Evolutionary conservation across 2,329 filamentous ascomycete genomes (phyloP), one percentile per base, ranked within the genome.

Genomic region (Penicillium rolfsii): DNA sequence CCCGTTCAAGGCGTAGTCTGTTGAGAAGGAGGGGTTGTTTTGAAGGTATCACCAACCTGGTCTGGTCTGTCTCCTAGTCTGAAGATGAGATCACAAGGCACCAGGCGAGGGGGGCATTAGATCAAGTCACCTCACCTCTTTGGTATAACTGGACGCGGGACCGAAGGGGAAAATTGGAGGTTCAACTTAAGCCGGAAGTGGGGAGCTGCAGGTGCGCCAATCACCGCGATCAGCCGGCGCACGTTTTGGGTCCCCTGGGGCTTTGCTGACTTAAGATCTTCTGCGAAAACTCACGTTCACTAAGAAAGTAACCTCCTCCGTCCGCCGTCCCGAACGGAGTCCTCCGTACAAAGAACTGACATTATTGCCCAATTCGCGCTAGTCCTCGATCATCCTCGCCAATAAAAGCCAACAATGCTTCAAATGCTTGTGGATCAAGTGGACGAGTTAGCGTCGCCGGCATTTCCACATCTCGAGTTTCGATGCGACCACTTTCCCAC

Each of bases 141-240:
- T 48, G 22, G 22, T 26, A 33, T 30, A 26, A 48, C 45, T 48
- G 28, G 12, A 16, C 45, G 19, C 19, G 19, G 5, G 45, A n/a
- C 46, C 46, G 48, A 45, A 41, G 33, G 38, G 30, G 52, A 57
- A 55, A 52, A 55, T 57, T 24, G 63, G 52, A 60, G 53, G 50
- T 60, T 35, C 55, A 64, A 59, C 61, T 62, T 52, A 57, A 67
- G 59, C 54, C 55, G 50, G 36, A 50, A 63, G 66, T 66, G 67
- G 64, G 56, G 67, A 64, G 61, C 66, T 69, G 45, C 24, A 19
- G 50, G 56, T 30, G 26, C 59, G 61, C 67, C 67, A 68, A 69
- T 69, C 66, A 69, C 59, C 56, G 59, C 38, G 56, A 63, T 54
- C 58, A 55, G 53, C 50, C 41, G 40, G 59, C 59, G 63, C 67